Conservation (phyloP, 2,329 filamentous ascomycete genomes). For the Epicoccum nigrum region DNA sequence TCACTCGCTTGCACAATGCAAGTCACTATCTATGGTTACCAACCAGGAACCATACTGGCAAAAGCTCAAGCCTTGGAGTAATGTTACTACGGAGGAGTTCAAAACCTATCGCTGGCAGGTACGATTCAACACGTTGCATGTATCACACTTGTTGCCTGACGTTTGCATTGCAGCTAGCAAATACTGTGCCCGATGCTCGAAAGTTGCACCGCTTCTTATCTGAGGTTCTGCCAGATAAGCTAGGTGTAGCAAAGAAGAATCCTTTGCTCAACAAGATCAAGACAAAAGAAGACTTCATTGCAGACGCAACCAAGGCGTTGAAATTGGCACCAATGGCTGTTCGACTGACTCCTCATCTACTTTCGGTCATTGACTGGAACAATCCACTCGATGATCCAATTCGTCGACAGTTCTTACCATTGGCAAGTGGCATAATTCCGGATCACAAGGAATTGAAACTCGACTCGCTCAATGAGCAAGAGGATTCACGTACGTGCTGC, state of each 20-base stretch:
- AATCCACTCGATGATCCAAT: slow-evolving; percentile 65
- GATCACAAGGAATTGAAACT: slow-evolving; percentile 62
- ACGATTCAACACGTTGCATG: slow-evolving; percentile 32
- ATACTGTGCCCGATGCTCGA: slow-evolving; percentile 57
- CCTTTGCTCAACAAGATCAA: slow-evolving; percentile 48
- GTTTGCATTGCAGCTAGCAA: slow-evolving; percentile 49
- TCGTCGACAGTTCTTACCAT: slow-evolving; percentile 65
- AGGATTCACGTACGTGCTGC: slow-evolving; percentile 53
- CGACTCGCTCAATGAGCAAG: slow-evolving; percentile 65
- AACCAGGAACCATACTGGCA: slow-evolving; percentile 55
- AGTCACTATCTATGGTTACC: slow-evolving; percentile 19
- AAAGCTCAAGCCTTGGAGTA: slow-evolving; percentile 56
- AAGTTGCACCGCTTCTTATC: slow-evolving; percentile 59
- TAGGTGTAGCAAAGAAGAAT: slow-evolving; percentile 48
- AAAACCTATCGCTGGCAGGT: slow-evolving; percentile 63
- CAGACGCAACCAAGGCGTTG: slow-evolving; percentile 61
- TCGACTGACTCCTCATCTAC: slow-evolving; percentile 64
- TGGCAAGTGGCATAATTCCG: slow-evolving; percentile 58
- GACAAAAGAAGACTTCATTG: slow-evolving; percentile 60
- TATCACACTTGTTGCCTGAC: not conserved
- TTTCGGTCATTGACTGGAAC: slow-evolving; percentile 65
- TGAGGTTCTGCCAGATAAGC: slow-evolving; percentile 56
- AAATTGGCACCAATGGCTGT: slow-evolving; percentile 64
- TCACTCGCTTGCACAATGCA: slow-evolving; percentile 5
- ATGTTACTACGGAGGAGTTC: slow-evolving; percentile 57